Conservation (phyloP, 2,329 filamentous ascomycete species). For the Rachicladosporium sp. region DNA sequence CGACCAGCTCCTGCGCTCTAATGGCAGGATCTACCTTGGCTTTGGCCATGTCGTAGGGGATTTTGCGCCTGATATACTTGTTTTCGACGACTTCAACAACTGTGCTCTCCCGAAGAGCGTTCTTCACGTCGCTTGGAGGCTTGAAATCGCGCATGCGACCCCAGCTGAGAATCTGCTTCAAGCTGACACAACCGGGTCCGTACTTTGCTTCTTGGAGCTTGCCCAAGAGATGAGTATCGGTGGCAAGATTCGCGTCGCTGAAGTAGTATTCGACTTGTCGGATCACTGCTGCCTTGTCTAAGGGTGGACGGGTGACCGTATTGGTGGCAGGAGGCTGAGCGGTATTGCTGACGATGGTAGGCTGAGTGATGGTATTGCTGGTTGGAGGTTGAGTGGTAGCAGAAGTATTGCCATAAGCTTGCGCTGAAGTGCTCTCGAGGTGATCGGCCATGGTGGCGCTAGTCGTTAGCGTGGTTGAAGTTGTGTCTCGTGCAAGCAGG, state of each 20-base stretch:
- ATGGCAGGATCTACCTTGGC: slow-evolving; percentile 17
- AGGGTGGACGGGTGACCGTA: not conserved
- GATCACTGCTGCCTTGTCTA: slow-evolving; percentile 11
- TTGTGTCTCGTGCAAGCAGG: too few species aligned
- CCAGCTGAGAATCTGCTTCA: slow-evolving; percentile 33
- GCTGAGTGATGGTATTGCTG: not conserved
- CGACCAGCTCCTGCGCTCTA: slow-evolving; percentile 16
- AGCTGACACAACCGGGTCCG: slow-evolving; percentile 31
- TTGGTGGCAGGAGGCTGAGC: not conserved
- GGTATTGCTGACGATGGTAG: not conserved
- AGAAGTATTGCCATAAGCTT: not conserved
- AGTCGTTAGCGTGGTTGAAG: too few species aligned
- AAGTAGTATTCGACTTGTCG: slow-evolving; percentile 39
- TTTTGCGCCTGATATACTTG: slow-evolving; percentile 31
- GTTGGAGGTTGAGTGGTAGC: not conserved
- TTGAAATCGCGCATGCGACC: slow-evolving; percentile 35
- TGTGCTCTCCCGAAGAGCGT: slow-evolving; percentile 29
- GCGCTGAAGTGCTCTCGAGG: not conserved
- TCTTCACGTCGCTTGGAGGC: slow-evolving; percentile 26
- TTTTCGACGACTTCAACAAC: slow-evolving; percentile 29
- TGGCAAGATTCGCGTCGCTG: slow-evolving; percentile 34
- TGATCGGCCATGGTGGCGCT: too few species aligned
- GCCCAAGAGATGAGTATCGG: slow-evolving; percentile 31
- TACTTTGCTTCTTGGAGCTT: slow-evolving; percentile 24
- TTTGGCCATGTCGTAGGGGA: slow-evolving; percentile 23